Conservation (phyloP, 345 rosid species). For the Limnanthes douglasii region DNA sequence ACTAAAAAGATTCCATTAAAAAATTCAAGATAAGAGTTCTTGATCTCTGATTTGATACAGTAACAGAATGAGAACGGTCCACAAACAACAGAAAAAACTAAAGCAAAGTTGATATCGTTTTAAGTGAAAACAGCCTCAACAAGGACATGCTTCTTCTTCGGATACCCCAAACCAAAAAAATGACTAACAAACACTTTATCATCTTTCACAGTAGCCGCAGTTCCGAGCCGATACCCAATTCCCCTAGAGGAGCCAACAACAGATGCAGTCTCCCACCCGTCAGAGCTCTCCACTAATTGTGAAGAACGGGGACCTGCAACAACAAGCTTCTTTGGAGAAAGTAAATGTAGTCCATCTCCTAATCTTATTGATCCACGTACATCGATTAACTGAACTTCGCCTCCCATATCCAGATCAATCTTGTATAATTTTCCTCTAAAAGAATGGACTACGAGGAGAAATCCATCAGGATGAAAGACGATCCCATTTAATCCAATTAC, state of each 20-base stretch:
- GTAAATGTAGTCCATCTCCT: slow-evolving; percentile 64
- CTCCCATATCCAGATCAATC: slow-evolving; percentile 33
- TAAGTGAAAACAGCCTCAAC: slow-evolving; percentile 67
- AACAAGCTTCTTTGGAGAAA: slow-evolving; percentile 56
- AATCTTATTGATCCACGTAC: slow-evolving; percentile 42
- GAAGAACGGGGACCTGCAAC: slow-evolving; percentile 77
- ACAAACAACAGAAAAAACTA: no score
- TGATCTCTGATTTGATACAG: no score
- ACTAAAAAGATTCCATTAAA: no score
- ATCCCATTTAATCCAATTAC: slow-evolving; percentile 64
- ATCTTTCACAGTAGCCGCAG: slow-evolving; percentile 74
- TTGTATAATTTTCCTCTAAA: slow-evolving; percentile 44
- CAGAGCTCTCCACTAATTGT: slow-evolving; percentile 59
- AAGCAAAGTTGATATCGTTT: no score
- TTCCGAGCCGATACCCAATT: slow-evolving; percentile 48
- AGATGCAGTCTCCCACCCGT: slow-evolving; percentile 76
- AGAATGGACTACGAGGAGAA: slow-evolving; percentile 61
- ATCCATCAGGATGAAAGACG: slow-evolving; percentile 72
- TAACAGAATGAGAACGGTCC: no score
- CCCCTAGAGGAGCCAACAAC: slow-evolving; percentile 46
- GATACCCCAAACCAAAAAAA: slow-evolving; percentile 66
- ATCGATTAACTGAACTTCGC: slow-evolving; percentile 27
- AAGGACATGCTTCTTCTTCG: slow-evolving; percentile 64
- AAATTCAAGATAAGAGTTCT: no score
- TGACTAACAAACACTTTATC: slow-evolving; percentile 69